Percentiles rank a stretch among this genome's conserved stretches.
Evolutionary conservation across 2,329 filamentous ascomycete species (phyloP).

Genomic region (Cercospora sp.): DNA sequence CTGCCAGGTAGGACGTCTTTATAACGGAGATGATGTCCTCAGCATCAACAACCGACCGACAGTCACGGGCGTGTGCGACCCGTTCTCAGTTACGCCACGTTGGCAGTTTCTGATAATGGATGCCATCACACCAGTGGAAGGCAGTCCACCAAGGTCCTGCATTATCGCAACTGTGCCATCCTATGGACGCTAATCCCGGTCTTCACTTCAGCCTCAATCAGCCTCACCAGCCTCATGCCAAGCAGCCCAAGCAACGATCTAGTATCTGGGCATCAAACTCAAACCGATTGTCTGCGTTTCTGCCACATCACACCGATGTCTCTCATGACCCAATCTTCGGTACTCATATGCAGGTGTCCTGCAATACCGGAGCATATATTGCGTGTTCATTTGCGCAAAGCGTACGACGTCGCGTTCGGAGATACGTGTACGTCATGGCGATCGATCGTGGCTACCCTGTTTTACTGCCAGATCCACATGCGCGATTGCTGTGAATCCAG

Average conservation of each 20-base stretch:
- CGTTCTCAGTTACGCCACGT: too few relatives aligned
- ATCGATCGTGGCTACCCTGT: not conserved
- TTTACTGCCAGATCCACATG: not conserved
- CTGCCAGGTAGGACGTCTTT: too few relatives aligned
- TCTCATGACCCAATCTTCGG: not conserved
- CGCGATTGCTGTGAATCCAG: not conserved
- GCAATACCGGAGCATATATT: not conserved
- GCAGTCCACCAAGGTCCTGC: not conserved
- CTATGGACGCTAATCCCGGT: not conserved
- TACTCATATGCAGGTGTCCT: not conserved
- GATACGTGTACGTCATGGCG: not conserved
- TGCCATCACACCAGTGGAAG: too few relatives aligned
- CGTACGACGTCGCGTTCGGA: not conserved
- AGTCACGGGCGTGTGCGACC: too few relatives aligned
- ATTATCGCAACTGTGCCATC: not conserved
- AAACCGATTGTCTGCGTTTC: not conserved
- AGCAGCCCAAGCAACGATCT: not conserved
- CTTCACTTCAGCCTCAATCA: not conserved
- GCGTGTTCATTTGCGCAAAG: not conserved
- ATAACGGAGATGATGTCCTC: too few relatives aligned
- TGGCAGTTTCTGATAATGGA: too few relatives aligned
- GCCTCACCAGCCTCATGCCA: slow-evolving; percentile 2
- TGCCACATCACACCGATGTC: not conserved
- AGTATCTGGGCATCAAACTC: slow-evolving; percentile 3
- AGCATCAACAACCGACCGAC: too few relatives aligned